Conservation (phyloP, 768 basidiomycete species). For the Suillus plorans region DNA sequence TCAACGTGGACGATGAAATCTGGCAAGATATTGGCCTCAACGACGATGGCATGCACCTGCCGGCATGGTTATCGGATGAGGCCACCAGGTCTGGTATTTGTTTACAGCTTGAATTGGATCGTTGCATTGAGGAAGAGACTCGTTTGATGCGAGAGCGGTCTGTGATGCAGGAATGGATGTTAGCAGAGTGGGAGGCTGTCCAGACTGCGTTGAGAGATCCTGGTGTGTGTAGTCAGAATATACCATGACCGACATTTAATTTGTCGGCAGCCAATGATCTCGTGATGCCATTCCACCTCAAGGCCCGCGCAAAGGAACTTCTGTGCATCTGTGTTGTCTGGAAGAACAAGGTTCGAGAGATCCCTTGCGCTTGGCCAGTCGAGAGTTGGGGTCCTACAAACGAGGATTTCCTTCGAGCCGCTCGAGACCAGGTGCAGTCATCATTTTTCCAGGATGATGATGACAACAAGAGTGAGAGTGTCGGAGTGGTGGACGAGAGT, state of each 20-base stretch:
- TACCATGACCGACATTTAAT: not conserved
- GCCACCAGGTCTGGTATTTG: not conserved
- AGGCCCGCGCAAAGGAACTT: too few species aligned
- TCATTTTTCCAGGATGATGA: not conserved
- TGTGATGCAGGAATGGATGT: not conserved
- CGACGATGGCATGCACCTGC: not conserved
- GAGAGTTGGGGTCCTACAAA: too few species aligned
- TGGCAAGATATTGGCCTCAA: not conserved
- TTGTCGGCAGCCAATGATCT: too few species aligned
- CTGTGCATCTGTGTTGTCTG: too few species aligned
- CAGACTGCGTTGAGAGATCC: not conserved
- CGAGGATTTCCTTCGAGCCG: too few species aligned
- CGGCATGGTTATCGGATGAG: not conserved
- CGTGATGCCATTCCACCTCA: too few species aligned
- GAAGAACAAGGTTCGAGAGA: too few species aligned
- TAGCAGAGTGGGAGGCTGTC: not conserved
- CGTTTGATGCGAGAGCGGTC: not conserved
- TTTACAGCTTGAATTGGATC: not conserved
- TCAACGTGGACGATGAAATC: not conserved
- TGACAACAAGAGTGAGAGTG: not conserved
- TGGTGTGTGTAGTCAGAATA: constrained; percentile 7
- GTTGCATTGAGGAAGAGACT: not conserved
- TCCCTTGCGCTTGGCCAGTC: too few species aligned
- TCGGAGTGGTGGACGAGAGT: not conserved
- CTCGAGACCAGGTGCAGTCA: too few species aligned